Base-by-base conservation (phyloP, 2,329 filamentous ascomycete genomes). In the Calonectria naviculata region DNA sequence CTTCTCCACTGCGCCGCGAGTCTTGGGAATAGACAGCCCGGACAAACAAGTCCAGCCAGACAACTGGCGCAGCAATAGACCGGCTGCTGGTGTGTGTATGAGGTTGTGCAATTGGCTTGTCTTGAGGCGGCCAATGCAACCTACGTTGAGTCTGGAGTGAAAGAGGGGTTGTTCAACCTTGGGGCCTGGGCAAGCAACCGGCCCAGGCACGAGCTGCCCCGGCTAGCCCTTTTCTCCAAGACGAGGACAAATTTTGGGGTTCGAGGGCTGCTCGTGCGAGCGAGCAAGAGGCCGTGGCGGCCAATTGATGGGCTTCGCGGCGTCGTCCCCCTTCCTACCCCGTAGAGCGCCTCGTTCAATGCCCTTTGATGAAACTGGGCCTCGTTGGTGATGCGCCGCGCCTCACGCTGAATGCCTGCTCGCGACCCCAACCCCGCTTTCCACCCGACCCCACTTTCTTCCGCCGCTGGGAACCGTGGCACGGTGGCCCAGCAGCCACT, bases 41-140 rank as follows among this genome's bases (percentile, higher is more conserved):
- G 65, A 67, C 65, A 67, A 60, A 24, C 38, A 67, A 60, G 65
- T 67, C 65, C 65, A 67, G 65, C 41, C 65, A 49, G 21, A 58
- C 52, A 67, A 41, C 47, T 28, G 47, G 52, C 34, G 34, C 31
- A 58, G 52, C 29, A 56, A 58, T 58, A 36, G 31, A 36, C 31
- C 12, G 24, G 52, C 31, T 58, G 52, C 31, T 36, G 52, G 52
- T 24, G 52, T 58, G 56, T 61, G 56, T 61, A 61, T n/a, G 56
- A 28, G 24, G 36, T 31, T 44, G 52, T 28, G 52, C 34, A 58
- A 58, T 58, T 58, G 52, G 52, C 17, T 28, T 58, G 52, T 28
- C 31, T 26, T 26, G 10, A n/a, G 19, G 52, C 52, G 34, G 38
- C 52, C 29, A 61, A 61, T 61, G 56, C 52, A 58, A 38, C 52